phyloP scores from a whole-genome alignment of 2,329 filamentous ascomycete species.

The Fusarium buharicum region DNA sequence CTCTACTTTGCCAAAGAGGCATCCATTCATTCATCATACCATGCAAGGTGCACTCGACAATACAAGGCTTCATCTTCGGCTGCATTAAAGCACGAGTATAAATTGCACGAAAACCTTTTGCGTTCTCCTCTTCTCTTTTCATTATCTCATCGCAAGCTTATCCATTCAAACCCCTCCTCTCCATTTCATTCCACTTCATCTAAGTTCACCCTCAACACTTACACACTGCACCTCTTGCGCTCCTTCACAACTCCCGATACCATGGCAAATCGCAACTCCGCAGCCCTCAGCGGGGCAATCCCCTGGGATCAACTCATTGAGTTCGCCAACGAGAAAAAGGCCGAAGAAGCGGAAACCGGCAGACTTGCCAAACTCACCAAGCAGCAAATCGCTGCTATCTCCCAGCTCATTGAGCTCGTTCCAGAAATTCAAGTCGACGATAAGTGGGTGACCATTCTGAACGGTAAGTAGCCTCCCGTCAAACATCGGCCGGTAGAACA shows the following conservation, averaged over 20 bases:
- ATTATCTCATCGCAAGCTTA: constrained; percentile 1
- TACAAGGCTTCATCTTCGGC: constrained; percentile 1
- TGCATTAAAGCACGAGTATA: constrained; percentile 13
- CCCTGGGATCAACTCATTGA: constrained; percentile 36
- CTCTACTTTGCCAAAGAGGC: constrained; percentile 5
- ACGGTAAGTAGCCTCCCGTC: constrained; percentile 33
- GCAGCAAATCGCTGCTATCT: constrained; percentile 54
- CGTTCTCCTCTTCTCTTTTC: not conserved
- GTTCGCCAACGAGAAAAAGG: constrained; percentile 32
- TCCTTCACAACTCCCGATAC: not conserved
- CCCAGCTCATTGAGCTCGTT: constrained; percentile 50
- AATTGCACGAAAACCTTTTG: not conserved
- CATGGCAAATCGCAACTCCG: constrained; percentile 6
- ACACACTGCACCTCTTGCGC: not conserved
- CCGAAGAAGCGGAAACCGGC: constrained; percentile 24
- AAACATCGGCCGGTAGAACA: not conserved
- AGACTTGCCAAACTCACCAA: constrained; percentile 52
- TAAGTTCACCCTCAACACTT: not conserved
- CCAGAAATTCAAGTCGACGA: constrained; percentile 45
- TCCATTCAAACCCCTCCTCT: not conserved
- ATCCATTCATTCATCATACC: not conserved
- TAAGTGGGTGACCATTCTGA: constrained; percentile 47
- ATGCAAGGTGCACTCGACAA: no score
- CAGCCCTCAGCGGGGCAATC: constrained; percentile 4
- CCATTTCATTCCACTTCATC: constrained; percentile 3